A percentile compares a stretch with the other conserved stretches of the same genome.
These are phyloP conservation scores for Pelargonium myrrhifolium DNA, from an alignment of 441 rosid genomes.

Conservation along the genomic window DNA sequence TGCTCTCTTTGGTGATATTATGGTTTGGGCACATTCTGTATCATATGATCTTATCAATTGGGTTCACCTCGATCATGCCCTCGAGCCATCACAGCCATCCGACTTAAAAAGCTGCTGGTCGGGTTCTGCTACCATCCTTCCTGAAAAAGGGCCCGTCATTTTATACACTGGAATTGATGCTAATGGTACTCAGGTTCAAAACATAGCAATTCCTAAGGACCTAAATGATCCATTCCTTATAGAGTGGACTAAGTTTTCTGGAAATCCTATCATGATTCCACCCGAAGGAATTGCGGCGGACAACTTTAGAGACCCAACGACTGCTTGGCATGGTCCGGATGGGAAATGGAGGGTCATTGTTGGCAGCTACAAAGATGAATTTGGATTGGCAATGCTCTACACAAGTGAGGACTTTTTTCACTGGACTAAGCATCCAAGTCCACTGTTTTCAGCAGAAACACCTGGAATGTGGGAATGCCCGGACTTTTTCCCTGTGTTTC, in stretches of 20 bases:
- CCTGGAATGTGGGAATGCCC: constrained; percentile 16
- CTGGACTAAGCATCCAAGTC: constrained; percentile 1
- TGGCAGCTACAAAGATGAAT: constrained; percentile 12
- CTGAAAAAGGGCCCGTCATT: constrained; percentile 10
- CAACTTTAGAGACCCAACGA: constrained; percentile 15
- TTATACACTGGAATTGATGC: constrained; percentile 9
- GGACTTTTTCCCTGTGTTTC: constrained; percentile 11
- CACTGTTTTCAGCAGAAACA: neutral
- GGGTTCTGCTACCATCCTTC: constrained; percentile 14
- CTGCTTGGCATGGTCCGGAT: constrained; percentile 17
- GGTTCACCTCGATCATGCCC: constrained; percentile 13
- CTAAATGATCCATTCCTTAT: neutral
- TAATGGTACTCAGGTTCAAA: constrained; percentile 2
- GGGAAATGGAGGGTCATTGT: constrained; percentile 11
- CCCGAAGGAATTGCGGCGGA: neutral
- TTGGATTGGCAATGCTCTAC: constrained; percentile 11
- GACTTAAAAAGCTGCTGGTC: constrained; percentile 16
- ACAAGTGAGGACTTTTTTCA: constrained; percentile 8
- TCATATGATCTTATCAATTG: constrained; percentile 16
- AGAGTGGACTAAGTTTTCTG: neutral
- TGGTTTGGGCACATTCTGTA: constrained; percentile 18
- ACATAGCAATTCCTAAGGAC: neutral
- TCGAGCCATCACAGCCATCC: constrained; percentile 6
- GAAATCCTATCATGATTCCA: neutral
- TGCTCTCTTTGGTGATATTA: constrained; percentile 13